These are phyloP conservation scores for Periconia sp. DNA, from an alignment of 2,329 filamentous ascomycete genomes.

Conservation along the genomic window DNA sequence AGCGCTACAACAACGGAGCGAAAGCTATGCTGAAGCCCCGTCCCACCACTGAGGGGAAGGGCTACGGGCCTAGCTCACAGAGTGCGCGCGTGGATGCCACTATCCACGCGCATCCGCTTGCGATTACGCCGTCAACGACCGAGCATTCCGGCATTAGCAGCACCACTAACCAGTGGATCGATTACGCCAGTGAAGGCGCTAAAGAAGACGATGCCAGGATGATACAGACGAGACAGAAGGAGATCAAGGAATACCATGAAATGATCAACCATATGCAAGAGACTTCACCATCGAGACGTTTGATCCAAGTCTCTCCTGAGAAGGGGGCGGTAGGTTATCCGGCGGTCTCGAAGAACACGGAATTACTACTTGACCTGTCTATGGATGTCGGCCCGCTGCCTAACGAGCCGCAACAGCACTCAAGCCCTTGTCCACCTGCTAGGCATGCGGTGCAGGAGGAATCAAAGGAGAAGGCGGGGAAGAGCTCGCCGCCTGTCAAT, in stretches of 20 bases:
- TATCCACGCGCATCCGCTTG: conserved; percentile 5
- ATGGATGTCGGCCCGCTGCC: no score
- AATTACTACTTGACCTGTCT: conserved; percentile 27
- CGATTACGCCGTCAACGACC: neutral
- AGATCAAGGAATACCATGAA: conserved; percentile 18
- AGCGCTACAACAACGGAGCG: conserved; percentile 26
- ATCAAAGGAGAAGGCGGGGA: no score
- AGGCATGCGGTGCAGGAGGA: no score
- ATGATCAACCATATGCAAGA: neutral
- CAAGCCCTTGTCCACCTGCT: no score
- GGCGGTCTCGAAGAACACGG: conserved; percentile 15
- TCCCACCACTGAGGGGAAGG: conserved; percentile 5
- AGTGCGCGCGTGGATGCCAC: neutral
- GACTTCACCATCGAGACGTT: conserved; percentile 1
- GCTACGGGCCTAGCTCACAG: conserved; percentile 2
- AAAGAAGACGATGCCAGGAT: conserved; percentile 27
- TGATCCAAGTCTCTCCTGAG: conserved; percentile 25
- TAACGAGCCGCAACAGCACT: no score
- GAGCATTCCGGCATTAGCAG: conserved; percentile 5
- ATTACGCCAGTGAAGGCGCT: conserved; percentile 25
- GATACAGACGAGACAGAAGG: conserved; percentile 15
- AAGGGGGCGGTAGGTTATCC: conserved; percentile 7
- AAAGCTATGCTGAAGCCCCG: conserved; percentile 32
- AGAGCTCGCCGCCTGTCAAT: no score
- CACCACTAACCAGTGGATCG: conserved; percentile 15